Evolutionary conservation across 768 basidiomycete species (phyloP), one percentile per base, ranked within the genome.

Genomic region (Pluteus cervinus): DNA sequence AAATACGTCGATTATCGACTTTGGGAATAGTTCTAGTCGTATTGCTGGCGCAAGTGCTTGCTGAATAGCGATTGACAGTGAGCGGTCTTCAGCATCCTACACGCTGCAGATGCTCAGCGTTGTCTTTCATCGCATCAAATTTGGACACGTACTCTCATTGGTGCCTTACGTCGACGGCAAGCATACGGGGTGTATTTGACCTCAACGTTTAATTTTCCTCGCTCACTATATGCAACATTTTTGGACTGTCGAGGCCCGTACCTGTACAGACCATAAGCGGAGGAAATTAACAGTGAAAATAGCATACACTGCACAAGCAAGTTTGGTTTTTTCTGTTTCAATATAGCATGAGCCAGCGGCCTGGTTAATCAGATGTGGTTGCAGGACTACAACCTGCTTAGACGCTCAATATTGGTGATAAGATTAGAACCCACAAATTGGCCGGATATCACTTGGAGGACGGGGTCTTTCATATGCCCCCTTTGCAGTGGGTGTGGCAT

Each of bases 331-430:
- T 40, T 86, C 85, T 1, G 84, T 86, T 62, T 99, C 96, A 49
- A 99, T 86, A 55, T 98, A 99, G 8, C 91, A 92, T 12, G 92
- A 96, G 2, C 96, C 96, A 53, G 91, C 93, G 1, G 96, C 94
- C 61, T 96, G 91, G 44, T 65, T 84, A 37, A 96, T 90, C 10
- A 98, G 65, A 7, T 92, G 91, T 20, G 89, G 79, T 55, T 92
- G 82, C 33, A 99, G 63, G 60, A 88, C 93, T 99, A 46, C 39
- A 42, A 43, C 33, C 20, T n/a, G n/a, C n/a, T n/a, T n/a, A n/a
- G n/a, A n/a, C 36, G 36, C 36, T 33, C 29, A 40, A 41, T 39
- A 35, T 45, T 26, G 33, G 29, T 20, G 38, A 36, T 35, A 33
- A 30, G 18, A 21, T 22, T 22, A 36, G 36, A 24, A 59, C 59